Base-by-base conservation (phyloP, 2,329 filamentous ascomycete genomes). In the Mollisia scopiformis region DNA sequence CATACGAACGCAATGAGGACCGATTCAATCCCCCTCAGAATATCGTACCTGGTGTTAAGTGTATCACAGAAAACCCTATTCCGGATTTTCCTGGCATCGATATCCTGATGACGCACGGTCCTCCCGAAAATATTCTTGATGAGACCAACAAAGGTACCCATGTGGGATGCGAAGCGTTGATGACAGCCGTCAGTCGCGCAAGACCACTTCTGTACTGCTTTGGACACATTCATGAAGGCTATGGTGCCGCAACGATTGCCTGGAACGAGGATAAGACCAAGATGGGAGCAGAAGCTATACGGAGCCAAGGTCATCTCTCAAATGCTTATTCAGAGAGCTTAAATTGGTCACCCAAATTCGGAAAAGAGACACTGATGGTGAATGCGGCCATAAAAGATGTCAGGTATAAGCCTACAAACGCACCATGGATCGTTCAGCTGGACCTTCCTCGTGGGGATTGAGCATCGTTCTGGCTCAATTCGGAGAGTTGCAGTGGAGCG, bases 21-120 rank as follows among this genome's bases (percentile, higher is more conserved):
- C 60, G 72, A 2, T 75, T 71, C 50, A 74, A 71, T 52, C 37
- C 50, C 8, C 33, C 31, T 0, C 46, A 60, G 2, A 61, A 72
- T 23, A 52, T 56, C 6, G 62, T 53, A 2, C 14, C 47, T 11
- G 65, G 63, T 1, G 50, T 61, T 2, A 65, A 58, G 6, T 65
- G 58, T 0, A 71, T 72, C 25, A 54, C 53, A 1, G 55, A 43
- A 19, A 68, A 63, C 51, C 60, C 63, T 1, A 62, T 73, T 13
- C 69, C 68, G 0, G 58, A 62, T 13, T 66, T 68, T 30, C 61
- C 62, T 1, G 66, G 61, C 3, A 67, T 75, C 6, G 85, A 88
- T 69, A 76, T 88, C 7, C 75, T 87, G 64, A 78, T 88, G 68
- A 88, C 86, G 0, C 86, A 88, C 67, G 85, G 85, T 0, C 86